Evolutionary conservation across 495 filamentous ascomycete genomes (phyloP).

Genomic region (Venustampulla echinocandica): DNA sequence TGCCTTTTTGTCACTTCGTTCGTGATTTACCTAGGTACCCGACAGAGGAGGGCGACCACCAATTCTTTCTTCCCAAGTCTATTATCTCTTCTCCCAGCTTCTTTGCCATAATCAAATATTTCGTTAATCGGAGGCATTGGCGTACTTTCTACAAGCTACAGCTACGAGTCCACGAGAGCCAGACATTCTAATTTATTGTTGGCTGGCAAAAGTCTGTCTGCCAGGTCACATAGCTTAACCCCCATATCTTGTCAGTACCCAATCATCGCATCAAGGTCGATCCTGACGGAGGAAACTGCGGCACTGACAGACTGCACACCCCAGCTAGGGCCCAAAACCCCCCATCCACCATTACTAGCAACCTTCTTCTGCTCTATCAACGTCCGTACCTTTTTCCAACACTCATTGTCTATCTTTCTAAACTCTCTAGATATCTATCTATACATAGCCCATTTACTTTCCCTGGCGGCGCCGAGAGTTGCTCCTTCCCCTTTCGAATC

Average conservation of each 20-base stretch:
- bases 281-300: constrained; percentile 1
- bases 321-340: neutral
- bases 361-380: neutral
- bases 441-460: neutral
- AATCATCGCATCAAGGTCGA: constrained; percentile 3
- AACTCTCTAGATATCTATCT: neutral
- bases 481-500: neutral
- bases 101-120: no score
- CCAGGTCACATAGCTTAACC: no score
- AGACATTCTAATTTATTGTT: no score
- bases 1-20: no score
- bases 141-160: no score
- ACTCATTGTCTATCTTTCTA: neutral
- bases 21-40: no score
- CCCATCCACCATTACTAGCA: neutral
- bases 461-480: neutral
- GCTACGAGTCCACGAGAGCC: no score
- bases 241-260: constrained; percentile 10
- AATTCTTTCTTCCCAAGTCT: no score
- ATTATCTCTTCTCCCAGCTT: no score
- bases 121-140: no score
- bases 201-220: no score
- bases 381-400: neutral
- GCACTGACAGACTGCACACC: constrained; percentile 6
- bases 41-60: no score